Conservation (phyloP, 495 filamentous ascomycete genomes). For the Xylaria flabelliformis region DNA sequence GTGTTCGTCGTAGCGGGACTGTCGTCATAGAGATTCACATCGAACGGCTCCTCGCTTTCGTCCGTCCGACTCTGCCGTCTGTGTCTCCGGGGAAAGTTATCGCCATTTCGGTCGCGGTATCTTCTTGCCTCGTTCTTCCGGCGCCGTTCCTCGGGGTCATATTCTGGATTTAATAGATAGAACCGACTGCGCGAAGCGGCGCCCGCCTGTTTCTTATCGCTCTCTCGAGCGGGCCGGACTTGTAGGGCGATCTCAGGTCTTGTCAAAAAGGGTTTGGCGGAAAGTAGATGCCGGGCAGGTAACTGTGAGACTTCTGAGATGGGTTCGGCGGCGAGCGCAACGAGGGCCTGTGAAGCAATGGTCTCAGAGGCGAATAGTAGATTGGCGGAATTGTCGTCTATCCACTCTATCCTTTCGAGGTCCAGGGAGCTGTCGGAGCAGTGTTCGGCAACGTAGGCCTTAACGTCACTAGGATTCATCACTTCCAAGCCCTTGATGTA, state of each 20-base stretch:
- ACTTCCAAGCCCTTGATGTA: conserved; percentile 84
- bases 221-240: conserved; percentile 73
- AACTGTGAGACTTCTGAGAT: conserved; percentile 54
- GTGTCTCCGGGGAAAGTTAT: conserved; percentile 63
- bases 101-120: conserved; percentile 65
- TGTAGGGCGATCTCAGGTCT: conserved; percentile 74
- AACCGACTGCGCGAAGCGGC: conserved; percentile 84
- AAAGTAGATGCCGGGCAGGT: conserved; percentile 56
- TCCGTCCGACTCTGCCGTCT: conserved; percentile 47
- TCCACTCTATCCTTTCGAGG: conserved; percentile 81
- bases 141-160: conserved; percentile 79
- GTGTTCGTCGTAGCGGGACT: conserved; percentile 41
- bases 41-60: conserved; percentile 62
- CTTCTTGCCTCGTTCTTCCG: conserved; percentile 55
- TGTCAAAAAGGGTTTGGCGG: conserved; percentile 66
- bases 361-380: conserved; percentile 73
- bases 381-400: conserved; percentile 92
- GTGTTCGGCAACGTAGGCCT: conserved; percentile 70
- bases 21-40: conserved; percentile 82
- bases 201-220: conserved; percentile 78
- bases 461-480: conserved; percentile 78
- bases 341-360: conserved; percentile 73
- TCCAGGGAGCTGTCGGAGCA: conserved; percentile 59
- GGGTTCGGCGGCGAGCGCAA: conserved; percentile 59
- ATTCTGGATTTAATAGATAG: conserved; percentile 87